Conservation (phyloP, 1,284 basidiomycete species). For the Irpex lacteus region DNA sequence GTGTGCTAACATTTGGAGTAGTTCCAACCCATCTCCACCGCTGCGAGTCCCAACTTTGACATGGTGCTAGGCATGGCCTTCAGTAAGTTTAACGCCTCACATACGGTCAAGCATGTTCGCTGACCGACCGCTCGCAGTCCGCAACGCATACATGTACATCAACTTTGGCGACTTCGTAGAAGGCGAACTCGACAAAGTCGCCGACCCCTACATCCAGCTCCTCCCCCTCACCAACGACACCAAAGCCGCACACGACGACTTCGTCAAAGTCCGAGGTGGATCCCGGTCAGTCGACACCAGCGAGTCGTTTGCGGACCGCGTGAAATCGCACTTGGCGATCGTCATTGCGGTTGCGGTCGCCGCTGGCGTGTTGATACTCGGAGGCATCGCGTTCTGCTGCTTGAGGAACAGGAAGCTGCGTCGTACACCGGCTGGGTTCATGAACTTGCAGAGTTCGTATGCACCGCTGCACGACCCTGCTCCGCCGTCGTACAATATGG, state of each 20-base stretch:
- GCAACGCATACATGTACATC: conserved; percentile 64
- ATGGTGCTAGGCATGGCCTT: conserved; percentile 81
- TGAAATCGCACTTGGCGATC: conserved; percentile 9
- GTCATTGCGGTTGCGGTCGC: conserved; percentile 11
- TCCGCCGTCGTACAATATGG: conserved; percentile 21
- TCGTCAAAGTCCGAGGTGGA: conserved; percentile 34
- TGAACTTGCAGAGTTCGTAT: conserved; percentile 19
- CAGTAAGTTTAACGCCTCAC: conserved; percentile 41
- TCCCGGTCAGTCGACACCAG: not conserved
- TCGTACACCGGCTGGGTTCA: conserved; percentile 18
- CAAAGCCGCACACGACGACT: conserved; percentile 44
- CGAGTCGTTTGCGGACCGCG: not conserved
- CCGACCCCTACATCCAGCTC: conserved; percentile 59
- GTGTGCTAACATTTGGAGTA: not conserved
- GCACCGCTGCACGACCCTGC: conserved; percentile 19
- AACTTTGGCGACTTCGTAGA: conserved; percentile 59
- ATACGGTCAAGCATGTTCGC: not conserved
- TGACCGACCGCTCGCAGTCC: conserved; percentile 43
- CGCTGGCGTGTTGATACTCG: conserved; percentile 10
- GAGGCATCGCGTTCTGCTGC: conserved; percentile 13
- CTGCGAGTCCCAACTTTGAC: conserved; percentile 43
- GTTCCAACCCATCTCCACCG: conserved; percentile 70
- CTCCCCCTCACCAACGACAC: conserved; percentile 44
- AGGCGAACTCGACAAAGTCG: conserved; percentile 29
- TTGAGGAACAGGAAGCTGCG: conserved; percentile 12